Percentiles rank a stretch among this genome's conserved stretches.
Evolutionary conservation across 1,284 basidiomycete genomes (phyloP).

Genomic region (Singerocomus inundabilis): DNA sequence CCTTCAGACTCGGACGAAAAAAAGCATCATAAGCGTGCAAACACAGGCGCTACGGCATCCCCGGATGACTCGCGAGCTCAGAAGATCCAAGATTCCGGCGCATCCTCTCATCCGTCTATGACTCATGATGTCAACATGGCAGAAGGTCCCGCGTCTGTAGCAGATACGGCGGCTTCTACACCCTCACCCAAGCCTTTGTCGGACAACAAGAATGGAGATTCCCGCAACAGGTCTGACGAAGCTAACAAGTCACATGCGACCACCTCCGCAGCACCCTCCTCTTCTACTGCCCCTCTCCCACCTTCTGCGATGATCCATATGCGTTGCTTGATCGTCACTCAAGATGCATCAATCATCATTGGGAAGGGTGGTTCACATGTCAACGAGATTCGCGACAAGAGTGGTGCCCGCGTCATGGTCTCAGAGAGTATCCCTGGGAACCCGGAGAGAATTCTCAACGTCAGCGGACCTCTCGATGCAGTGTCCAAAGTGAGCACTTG

Average conservation of each 20-base stretch:
- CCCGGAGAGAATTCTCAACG: slow-evolving; percentile 96
- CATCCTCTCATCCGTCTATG: slow-evolving; percentile 44
- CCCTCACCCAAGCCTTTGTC: slow-evolving; percentile 46
- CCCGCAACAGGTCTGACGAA: slow-evolving; percentile 35
- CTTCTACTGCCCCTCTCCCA: slow-evolving; percentile 42
- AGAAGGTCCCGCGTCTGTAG: slow-evolving; percentile 45
- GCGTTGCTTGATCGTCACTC: slow-evolving; percentile 96
- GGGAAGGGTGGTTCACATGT: slow-evolving; percentile 96
- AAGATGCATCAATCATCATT: slow-evolving; percentile 99
- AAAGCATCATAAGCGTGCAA: slow-evolving; percentile 77
- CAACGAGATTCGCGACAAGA: slow-evolving; percentile 98
- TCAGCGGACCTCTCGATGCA: slow-evolving; percentile 95
- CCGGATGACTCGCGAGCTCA: slow-evolving; percentile 55
- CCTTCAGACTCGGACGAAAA: slow-evolving; percentile 77
- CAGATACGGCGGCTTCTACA: slow-evolving; percentile 57
- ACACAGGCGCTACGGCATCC: slow-evolving; percentile 62
- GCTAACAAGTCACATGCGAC: slow-evolving; percentile 35
- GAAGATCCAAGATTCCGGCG: slow-evolving; percentile 40
- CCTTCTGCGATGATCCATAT: slow-evolving; percentile 83
- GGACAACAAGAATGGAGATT: slow-evolving; percentile 40
- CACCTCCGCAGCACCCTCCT: slow-evolving; percentile 47
- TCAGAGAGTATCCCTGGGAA: slow-evolving; percentile 97
- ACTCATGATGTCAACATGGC: slow-evolving; percentile 62
- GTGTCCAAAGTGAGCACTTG: slow-evolving; percentile 82
- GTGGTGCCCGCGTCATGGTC: slow-evolving; percentile 91